Percentiles rank a stretch among this genome's conserved stretches.
Evolutionary conservation across 495 filamentous ascomycete species (phyloP).

Genomic region (Penicillium tannophilum): DNA sequence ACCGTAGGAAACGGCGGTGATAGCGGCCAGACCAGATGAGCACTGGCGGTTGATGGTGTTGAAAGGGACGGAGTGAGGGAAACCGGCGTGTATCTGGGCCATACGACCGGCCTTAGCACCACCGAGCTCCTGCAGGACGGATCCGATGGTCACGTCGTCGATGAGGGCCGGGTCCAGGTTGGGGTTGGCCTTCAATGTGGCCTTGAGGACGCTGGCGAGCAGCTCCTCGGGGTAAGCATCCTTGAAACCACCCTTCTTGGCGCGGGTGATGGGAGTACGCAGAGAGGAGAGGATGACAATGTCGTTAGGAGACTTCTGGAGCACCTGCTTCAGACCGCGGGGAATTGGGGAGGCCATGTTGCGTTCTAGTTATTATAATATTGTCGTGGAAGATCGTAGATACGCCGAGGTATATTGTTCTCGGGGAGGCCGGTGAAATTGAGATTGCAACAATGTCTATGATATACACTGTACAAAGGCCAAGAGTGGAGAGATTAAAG

Average conservation of each 20-base stretch:
- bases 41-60: slow-evolving; percentile 90
- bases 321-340: slow-evolving; percentile 72
- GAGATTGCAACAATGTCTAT: neutral
- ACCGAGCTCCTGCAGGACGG: slow-evolving; percentile 87
- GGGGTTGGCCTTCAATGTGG: slow-evolving; percentile 74
- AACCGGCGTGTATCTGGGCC: slow-evolving; percentile 81
- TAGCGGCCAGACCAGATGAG: slow-evolving; percentile 71
- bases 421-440: neutral
- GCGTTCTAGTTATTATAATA: neutral
- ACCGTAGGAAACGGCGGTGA: slow-evolving; percentile 68
- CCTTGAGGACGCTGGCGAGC: slow-evolving; percentile 77
- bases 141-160: slow-evolving; percentile 82
- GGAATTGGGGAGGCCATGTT: slow-evolving; percentile 58
- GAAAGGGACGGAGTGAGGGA: slow-evolving; percentile 71
- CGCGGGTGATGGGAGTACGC: slow-evolving; percentile 81
- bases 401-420: neutral
- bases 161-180: slow-evolving; percentile 71
- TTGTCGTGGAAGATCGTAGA: slow-evolving; percentile 2
- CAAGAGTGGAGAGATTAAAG: slow-evolving; percentile 1
- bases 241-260: slow-evolving; percentile 79
- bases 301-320: slow-evolving; percentile 78
- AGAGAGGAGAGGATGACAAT: slow-evolving; percentile 87
- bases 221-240: slow-evolving; percentile 91
- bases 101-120: slow-evolving; percentile 90
- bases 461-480: neutral